Percentiles rank a stretch among this genome's conserved stretches.
These are phyloP conservation scores for Leccinum subrobustum DNA, from an alignment of 1,284 basidiomycete species.

Conservation along the genomic window DNA sequence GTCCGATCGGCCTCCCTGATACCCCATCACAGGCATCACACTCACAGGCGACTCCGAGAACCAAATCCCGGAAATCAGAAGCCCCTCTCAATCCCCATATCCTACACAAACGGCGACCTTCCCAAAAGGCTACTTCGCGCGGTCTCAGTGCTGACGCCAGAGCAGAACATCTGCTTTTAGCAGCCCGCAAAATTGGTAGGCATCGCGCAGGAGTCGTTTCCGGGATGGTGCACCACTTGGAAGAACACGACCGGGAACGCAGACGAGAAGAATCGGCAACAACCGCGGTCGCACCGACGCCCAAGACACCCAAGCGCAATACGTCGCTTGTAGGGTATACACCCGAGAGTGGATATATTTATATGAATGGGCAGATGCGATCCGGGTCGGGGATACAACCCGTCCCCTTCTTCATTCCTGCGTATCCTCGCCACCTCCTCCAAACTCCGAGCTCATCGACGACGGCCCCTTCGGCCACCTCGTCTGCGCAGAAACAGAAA, in stretches of 20 bases:
- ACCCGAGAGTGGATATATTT: conserved; percentile 26
- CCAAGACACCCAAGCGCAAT: conserved; percentile 34
- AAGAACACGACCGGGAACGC: conserved; percentile 28
- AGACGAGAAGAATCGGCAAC: conserved; percentile 27
- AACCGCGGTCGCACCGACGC: conserved; percentile 27
- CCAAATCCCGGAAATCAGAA: conserved; percentile 27
- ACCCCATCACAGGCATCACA: conserved; percentile 19
- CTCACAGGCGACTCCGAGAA: conserved; percentile 24
- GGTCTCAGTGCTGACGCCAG: conserved; percentile 44
- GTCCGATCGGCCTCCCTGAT: conserved; percentile 8
- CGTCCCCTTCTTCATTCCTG: conserved; percentile 31
- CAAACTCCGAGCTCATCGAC: conserved; percentile 35
- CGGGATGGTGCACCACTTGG: conserved; percentile 33
- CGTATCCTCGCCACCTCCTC: conserved; percentile 29
- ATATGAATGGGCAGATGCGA: conserved; percentile 28
- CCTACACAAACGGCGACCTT: conserved; percentile 26
- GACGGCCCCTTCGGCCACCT: conserved; percentile 27
- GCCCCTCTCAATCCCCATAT: conserved; percentile 9
- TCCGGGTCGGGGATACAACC: conserved; percentile 25
- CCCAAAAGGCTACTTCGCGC: conserved; percentile 22
- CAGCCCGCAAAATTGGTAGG: conserved; percentile 48
- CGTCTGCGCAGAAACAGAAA: conserved; percentile 24
- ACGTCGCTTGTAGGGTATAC: conserved; percentile 17
- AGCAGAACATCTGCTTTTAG: conserved; percentile 47
- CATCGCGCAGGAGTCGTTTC: conserved; percentile 41